Base-by-base conservation (phyloP, 2,329 filamentous ascomycete species). In the Microsporum ferrugineum region DNA sequence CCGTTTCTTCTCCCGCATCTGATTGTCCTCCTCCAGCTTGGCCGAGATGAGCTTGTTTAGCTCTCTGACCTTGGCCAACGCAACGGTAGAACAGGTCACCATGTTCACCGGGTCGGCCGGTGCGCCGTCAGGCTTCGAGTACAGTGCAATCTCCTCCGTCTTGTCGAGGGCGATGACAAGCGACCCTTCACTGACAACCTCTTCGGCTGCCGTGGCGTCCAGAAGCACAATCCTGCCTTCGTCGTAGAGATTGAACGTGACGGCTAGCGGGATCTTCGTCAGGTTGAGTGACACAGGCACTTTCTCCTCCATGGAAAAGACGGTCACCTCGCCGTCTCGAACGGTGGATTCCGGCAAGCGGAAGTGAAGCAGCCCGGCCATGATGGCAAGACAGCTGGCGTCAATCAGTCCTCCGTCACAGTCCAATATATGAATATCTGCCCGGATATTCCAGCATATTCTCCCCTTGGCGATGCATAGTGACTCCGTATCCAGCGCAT, bases 401-500 rank as follows among this genome's bases (percentile, higher is more conserved):
- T 97, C 92, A 39, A 94, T 84, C 47, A 99, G 80, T 67, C 91
- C 92, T 59, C 94, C 94, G 72, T 97, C 92, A 71, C 91, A 89
- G 58, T 90, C 87, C 53, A 97, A 82, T 55, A 97, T 85, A 75
- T 99, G 94, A 27, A 97, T 83, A 72, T 97, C 92, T 23, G 89
- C 91, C 62, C 92, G 86, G 64, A 99, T 82, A 63, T 88, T 88
- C 85, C 94, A 99, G 78, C 89, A 94, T 74, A 95, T 96, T 63
- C 88, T 81, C 5, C 89, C 91, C 8, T 94, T 91, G 33, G 96
- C 81, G 27, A 99, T 89, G 74, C 94, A 99, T 51, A 99, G 82
- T 2, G 91, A 96, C 76, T 99, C 94, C 38, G 91, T 96, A 73
- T 97, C 92, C 45, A 99, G 84, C 5, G 94, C 92, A 67, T 88